Evolutionary conservation across 306 rosid species (phyloP).

Genomic region (Benincasa hispida): DNA sequence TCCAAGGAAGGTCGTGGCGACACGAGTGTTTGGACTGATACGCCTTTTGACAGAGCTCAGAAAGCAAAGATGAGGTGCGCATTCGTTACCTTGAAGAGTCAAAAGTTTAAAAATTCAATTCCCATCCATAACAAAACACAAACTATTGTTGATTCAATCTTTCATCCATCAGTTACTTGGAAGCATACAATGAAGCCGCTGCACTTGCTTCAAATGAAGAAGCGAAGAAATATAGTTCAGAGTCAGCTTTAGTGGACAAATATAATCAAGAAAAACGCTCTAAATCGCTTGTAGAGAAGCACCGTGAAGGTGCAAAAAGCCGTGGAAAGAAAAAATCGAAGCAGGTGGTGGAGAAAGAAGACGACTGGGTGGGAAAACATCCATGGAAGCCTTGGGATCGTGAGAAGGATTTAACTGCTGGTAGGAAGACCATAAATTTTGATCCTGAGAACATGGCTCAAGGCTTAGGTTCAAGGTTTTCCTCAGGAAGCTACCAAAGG

Average conservation of each 20-base stretch:
- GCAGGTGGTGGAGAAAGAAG: slow-evolving; percentile 27
- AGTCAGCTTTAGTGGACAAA: slow-evolving; percentile 79
- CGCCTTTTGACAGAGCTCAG: slow-evolving; percentile 76
- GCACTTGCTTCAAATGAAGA: slow-evolving; percentile 72
- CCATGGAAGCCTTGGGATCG: slow-evolving; percentile 99
- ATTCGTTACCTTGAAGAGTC: slow-evolving; percentile 4
- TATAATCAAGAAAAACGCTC: slow-evolving; percentile 71
- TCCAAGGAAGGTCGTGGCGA: slow-evolving; percentile 86
- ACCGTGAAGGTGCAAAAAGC: slow-evolving; percentile 41
- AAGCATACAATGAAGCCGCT: slow-evolving; percentile 74
- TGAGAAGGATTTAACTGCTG: slow-evolving; percentile 73
- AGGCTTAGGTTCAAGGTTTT: slow-evolving; percentile 69
- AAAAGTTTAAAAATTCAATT: background rate
- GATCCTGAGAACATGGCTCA: slow-evolving; percentile 62
- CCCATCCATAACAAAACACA: background rate
- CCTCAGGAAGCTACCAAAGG: slow-evolving; percentile 65
- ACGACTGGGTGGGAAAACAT: slow-evolving; percentile 80
- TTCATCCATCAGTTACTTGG: slow-evolving; percentile 54
- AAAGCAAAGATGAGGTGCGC: slow-evolving; percentile 80
- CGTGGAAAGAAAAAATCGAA: slow-evolving; percentile 54
- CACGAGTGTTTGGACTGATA: slow-evolving; percentile 84
- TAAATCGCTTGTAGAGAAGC: slow-evolving; percentile 62
- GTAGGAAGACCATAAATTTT: slow-evolving; percentile 54
- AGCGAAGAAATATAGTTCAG: slow-evolving; percentile 34
- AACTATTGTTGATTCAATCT: background rate